Evolutionary conservation across 768 basidiomycete genomes (phyloP).

Genomic region (Psilocybe cyanescens): DNA sequence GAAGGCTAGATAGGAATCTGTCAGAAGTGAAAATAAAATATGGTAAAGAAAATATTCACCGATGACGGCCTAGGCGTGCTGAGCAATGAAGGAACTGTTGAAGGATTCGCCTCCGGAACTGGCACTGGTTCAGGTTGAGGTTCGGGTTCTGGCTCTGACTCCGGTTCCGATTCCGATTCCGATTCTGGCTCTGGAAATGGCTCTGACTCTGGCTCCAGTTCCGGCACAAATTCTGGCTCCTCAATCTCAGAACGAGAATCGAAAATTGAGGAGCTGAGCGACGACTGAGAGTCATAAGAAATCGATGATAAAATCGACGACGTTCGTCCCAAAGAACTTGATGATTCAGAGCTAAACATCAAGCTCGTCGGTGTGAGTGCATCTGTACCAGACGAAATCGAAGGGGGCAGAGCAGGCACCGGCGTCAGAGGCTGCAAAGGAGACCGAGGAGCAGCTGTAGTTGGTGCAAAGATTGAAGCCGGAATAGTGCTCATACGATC

Average conservation of each 20-base stretch:
- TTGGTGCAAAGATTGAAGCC: constrained; percentile 31
- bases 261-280: constrained; percentile 42
- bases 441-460: constrained; percentile 32
- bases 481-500: constrained; percentile 51
- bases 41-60: constrained; percentile 33
- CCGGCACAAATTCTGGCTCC: constrained; percentile 23
- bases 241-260: constrained; percentile 37
- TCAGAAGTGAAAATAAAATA: background rate
- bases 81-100: constrained; percentile 61
- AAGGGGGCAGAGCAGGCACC: constrained; percentile 38
- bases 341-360: constrained; percentile 32
- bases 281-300: constrained; percentile 48
- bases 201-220: background rate
- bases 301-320: constrained; percentile 38
- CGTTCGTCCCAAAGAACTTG: constrained; percentile 41
- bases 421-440: constrained; percentile 42
- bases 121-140: background rate
- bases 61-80: constrained; percentile 41
- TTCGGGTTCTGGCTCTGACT: constrained; percentile 10
- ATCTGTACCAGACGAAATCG: constrained; percentile 33
- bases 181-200: constrained; percentile 1
- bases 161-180: constrained; percentile 21
- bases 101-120: constrained; percentile 3
- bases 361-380: constrained; percentile 37
- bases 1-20: constrained; percentile 21